phyloP scores from a whole-genome alignment of 768 basidiomycete genomes.

The Pleurotus salmoneostramineus region DNA sequence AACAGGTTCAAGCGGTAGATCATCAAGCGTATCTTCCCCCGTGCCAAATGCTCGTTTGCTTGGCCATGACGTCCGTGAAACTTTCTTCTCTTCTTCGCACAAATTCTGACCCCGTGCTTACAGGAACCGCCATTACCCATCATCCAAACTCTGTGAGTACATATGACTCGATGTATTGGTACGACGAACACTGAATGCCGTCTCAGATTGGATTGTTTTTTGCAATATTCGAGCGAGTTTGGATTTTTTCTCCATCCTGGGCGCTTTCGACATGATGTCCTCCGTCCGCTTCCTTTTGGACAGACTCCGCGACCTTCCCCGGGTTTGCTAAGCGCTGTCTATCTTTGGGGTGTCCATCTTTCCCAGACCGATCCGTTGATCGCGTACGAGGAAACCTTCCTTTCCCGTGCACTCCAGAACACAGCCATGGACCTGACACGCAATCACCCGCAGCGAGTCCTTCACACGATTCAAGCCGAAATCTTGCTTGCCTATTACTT shows the following conservation, averaged over 20 bases:
- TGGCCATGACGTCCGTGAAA: conserved; percentile 32
- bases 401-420: conserved; percentile 45
- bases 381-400: conserved; percentile 41
- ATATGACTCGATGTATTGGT: conserved; percentile 8
- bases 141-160: conserved; percentile 33
- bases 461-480: conserved; percentile 58
- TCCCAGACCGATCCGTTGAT: conserved; percentile 33
- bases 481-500: conserved; percentile 66
- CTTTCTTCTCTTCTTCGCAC: not conserved
- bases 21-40: conserved; percentile 33
- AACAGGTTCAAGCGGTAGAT: conserved; percentile 37
- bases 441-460: conserved; percentile 42
- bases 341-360: conserved; percentile 53
- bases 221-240: conserved; percentile 52
- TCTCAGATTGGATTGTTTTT: conserved; percentile 52
- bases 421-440: conserved; percentile 42
- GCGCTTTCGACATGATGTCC: conserved; percentile 42
- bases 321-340: conserved; percentile 44
- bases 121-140: conserved; percentile 36
- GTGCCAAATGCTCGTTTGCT: conserved; percentile 29
- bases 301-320: conserved; percentile 44
- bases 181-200: not conserved
- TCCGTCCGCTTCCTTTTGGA: conserved; percentile 46
- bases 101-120: conserved; percentile 7
- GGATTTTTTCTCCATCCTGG: conserved; percentile 61